Evolutionary conservation across 345 rosid species (phyloP).

Genomic region (Populus davidiana): DNA sequence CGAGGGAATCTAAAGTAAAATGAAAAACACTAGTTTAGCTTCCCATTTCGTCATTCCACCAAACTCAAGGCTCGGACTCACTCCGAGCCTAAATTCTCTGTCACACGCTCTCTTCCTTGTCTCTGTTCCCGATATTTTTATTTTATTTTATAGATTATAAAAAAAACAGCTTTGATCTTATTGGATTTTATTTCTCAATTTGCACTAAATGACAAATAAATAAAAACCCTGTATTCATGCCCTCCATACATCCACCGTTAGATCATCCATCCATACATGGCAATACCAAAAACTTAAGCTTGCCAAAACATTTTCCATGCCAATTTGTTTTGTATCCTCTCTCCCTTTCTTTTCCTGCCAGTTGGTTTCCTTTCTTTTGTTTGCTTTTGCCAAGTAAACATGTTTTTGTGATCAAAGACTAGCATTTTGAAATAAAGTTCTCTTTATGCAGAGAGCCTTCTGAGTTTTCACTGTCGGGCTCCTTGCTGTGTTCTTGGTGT

Average conservation of each 20-base stretch:
- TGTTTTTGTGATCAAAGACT: neutral
- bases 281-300: neutral
- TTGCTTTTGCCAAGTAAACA: neutral
- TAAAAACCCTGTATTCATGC: conserved; percentile 3
- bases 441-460: neutral
- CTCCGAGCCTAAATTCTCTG: conserved; percentile 4
- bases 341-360: neutral
- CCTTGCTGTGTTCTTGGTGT: neutral
- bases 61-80: conserved; percentile 14
- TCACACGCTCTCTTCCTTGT: neutral
- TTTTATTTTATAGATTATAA: neutral
- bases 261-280: neutral
- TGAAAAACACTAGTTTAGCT: conserved; percentile 14
- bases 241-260: conserved; percentile 4
- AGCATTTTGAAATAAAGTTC: neutral
- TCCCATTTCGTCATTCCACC: conserved; percentile 29
- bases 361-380: neutral
- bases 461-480: neutral
- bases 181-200: neutral
- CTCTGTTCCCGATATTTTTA: neutral
- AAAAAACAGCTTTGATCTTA: neutral
- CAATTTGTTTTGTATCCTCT: neutral
- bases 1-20: conserved; percentile 1
- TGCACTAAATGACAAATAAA: neutral
- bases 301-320: neutral